Conservation (phyloP, 331 rosid genomes). For the Malus hybrid region DNA sequence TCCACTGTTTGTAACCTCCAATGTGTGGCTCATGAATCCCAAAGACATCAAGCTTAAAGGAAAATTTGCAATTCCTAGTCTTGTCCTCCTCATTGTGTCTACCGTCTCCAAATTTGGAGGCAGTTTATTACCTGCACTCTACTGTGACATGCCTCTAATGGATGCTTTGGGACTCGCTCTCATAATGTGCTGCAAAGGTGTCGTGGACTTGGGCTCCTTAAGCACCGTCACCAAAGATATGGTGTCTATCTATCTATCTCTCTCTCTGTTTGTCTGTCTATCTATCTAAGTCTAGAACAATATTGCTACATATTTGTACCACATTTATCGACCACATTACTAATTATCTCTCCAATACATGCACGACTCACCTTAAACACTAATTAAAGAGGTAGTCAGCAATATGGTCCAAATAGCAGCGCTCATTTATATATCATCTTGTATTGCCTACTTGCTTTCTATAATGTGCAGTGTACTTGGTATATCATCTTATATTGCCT, state of each 20-base stretch:
- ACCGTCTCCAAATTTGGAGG: constrained; percentile 1
- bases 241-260: not conserved
- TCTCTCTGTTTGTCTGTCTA: too few relatives aligned
- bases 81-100: not conserved
- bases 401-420: too few relatives aligned
- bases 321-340: too few relatives aligned
- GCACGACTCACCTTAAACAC: too few relatives aligned
- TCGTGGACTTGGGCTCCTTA: constrained; percentile 7
- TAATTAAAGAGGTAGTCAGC: too few relatives aligned
- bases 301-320: too few relatives aligned
- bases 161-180: constrained; percentile 22
- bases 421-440: too few relatives aligned
- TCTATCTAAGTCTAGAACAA: too few relatives aligned
- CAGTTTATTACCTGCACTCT: not conserved
- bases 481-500: too few relatives aligned
- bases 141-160: constrained; percentile 2
- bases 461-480: too few relatives aligned
- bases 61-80: not conserved
- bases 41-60: not conserved
- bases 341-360: too few relatives aligned
- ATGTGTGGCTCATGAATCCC: constrained; percentile 12
- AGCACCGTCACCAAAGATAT: not conserved
- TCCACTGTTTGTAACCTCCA: constrained; percentile 19
- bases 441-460: not conserved
- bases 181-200: constrained; percentile 32